Percentiles rank a stretch among this genome's conserved stretches.
Evolutionary conservation across 306 rosid species (phyloP).

Genomic region (Rubus idaeus): DNA sequence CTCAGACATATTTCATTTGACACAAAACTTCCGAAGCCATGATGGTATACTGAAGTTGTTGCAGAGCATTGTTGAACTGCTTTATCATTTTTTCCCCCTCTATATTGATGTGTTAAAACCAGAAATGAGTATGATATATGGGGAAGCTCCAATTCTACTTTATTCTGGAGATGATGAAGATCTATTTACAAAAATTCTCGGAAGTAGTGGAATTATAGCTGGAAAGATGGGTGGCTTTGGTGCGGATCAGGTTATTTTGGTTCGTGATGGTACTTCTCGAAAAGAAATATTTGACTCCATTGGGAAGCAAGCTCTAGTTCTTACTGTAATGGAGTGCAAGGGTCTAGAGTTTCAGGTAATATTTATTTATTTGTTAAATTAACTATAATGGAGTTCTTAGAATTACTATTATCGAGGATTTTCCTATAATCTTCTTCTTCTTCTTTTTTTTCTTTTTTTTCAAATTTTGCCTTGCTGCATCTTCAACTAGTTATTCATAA

Average conservation of each 20-base stretch:
- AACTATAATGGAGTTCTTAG: neutral
- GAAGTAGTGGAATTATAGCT: conserved; percentile 31
- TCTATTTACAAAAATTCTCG: conserved; percentile 54
- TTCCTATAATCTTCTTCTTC: too few relatives aligned
- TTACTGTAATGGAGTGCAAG: conserved; percentile 70
- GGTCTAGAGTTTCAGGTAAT: conserved; percentile 84
- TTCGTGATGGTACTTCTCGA: conserved; percentile 57
- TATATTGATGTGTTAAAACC: conserved; percentile 60
- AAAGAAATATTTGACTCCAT: conserved; percentile 38
- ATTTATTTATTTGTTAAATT: neutral
- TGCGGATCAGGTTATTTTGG: conserved; percentile 75
- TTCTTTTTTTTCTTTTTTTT: too few relatives aligned
- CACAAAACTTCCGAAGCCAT: conserved; percentile 71
- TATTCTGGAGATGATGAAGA: conserved; percentile 41
- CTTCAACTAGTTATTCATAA: too few relatives aligned
- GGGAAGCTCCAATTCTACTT: conserved; percentile 63
- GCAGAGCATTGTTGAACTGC: conserved; percentile 60
- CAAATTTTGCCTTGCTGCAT: too few relatives aligned
- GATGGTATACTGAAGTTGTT: conserved; percentile 60
- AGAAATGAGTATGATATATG: conserved; percentile 58
- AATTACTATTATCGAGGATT: too few relatives aligned
- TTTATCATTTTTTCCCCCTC: conserved; percentile 60
- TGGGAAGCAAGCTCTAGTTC: conserved; percentile 69
- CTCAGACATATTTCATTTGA: conserved; percentile 46
- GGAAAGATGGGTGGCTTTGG: conserved; percentile 63